Conservation (phyloP, 164 flowering plant genomes). For the Nelumbo lutea region DNA sequence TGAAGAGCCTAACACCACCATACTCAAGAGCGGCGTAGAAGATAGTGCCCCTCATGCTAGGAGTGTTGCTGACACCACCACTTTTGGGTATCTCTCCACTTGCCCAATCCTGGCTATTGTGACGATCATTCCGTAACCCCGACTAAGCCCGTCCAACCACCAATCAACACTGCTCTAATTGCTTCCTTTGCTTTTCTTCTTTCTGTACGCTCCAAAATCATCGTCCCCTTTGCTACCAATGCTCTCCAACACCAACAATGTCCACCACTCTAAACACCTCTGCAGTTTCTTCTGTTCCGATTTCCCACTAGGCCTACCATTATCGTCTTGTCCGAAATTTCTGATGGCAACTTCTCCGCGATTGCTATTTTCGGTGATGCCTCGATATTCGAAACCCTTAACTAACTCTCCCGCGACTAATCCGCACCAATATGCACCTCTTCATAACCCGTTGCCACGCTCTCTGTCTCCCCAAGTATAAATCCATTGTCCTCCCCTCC, state of each 20-base stretch:
- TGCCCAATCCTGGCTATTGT: slow-evolving; percentile 57
- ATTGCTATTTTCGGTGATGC: slow-evolving; percentile 36
- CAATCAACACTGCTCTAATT: slow-evolving; percentile 70
- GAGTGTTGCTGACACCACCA: slow-evolving; percentile 86
- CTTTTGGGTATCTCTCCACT: slow-evolving; percentile 79
- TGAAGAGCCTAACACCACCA: slow-evolving; percentile 78
- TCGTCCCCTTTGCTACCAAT: slow-evolving; percentile 73
- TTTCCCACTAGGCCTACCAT: slow-evolving; percentile 15
- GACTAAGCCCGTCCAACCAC: slow-evolving; percentile 84
- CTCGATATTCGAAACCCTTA: slow-evolving; percentile 35
- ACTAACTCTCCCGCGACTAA: slow-evolving; percentile 48
- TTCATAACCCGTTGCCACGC: slow-evolving; percentile 50
- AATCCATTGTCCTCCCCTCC: slow-evolving; percentile 56
- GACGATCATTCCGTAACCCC: slow-evolving; percentile 43
- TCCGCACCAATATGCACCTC: slow-evolving; percentile 44
- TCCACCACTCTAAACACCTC: slow-evolving; percentile 83
- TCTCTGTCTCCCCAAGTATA: slow-evolving; percentile 66
- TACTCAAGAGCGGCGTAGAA: slow-evolving; percentile 95
- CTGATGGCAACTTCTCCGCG: slow-evolving; percentile 46
- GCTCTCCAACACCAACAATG: slow-evolving; percentile 27
- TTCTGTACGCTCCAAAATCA: slow-evolving; percentile 19
- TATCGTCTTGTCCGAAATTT: slow-evolving; percentile 44
- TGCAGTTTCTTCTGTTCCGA: slow-evolving; percentile 36
- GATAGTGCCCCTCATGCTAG: slow-evolving; percentile 97
- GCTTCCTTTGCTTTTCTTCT: slow-evolving; percentile 36